A percentile compares a stretch with the other conserved stretches of the same genome.
Evolutionary conservation across 164 flowering plant genomes (phyloP).

Genomic region (Chimonanthus praecox): DNA sequence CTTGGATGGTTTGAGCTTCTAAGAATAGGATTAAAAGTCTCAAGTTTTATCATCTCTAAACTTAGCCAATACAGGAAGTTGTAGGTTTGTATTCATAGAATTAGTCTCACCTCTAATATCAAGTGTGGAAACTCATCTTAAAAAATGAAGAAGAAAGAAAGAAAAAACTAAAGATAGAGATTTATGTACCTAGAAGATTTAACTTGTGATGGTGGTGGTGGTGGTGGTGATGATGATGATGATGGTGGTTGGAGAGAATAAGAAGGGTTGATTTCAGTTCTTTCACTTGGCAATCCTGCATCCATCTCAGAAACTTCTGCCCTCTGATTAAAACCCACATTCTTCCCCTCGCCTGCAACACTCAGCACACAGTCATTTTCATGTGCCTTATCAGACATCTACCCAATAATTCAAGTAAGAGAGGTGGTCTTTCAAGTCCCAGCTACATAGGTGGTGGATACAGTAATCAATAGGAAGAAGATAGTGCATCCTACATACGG

Average conservation of each 20-base stretch:
- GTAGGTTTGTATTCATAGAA: too few relatives aligned
- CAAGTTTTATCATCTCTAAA: too few relatives aligned
- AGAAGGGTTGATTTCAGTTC: constrained; percentile 16
- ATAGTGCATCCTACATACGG: background rate
- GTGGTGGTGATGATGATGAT: constrained; percentile 14
- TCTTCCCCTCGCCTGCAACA: constrained; percentile 51
- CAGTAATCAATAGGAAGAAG: constrained; percentile 6
- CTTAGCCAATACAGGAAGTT: too few relatives aligned
- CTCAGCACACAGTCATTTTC: constrained; percentile 25
- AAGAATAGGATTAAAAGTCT: too few relatives aligned
- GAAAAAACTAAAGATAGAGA: background rate
- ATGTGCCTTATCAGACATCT: constrained; percentile 36
- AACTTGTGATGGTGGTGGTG: constrained; percentile 16
- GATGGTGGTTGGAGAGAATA: constrained; percentile 15
- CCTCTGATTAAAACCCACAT: constrained; percentile 32
- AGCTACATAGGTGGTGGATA: constrained; percentile 6
- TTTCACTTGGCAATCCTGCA: constrained; percentile 27
- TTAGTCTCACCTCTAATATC: too few relatives aligned
- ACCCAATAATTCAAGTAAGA: constrained; percentile 29
- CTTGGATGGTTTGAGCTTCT: too few relatives aligned
- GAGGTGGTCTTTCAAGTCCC: constrained; percentile 17
- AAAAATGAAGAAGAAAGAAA: too few relatives aligned
- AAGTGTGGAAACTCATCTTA: too few relatives aligned
- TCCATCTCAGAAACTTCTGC: constrained; percentile 27
- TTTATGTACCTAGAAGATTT: constrained; percentile 30